Evolutionary conservation across 1,139 yeast genomes (phyloP), one percentile per base, ranked within the genome.

Genomic region (Martiniozyma asiatica): DNA sequence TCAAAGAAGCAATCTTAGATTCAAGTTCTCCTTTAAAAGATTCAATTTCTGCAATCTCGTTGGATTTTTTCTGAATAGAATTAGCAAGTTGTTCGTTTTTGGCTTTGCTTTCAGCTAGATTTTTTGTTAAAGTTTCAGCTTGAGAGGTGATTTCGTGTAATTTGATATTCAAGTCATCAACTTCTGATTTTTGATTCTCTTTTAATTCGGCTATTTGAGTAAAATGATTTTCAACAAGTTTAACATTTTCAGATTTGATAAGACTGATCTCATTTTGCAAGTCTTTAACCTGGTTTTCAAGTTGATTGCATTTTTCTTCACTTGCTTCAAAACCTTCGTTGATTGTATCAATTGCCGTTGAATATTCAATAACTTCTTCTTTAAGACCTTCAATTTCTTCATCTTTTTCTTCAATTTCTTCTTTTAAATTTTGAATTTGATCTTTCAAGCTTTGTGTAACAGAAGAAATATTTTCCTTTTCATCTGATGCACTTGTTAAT

Each of bases 301-400:
- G 33, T 2, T 30, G 35, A 7, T 30, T 32, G n/a, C 41, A 41
- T 20, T 35, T 30, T 4, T 36, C 34, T 24, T 44, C 39, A 18
- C 47, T 34, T 20, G 40, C 36, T 14, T 44, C 43, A 29, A 53
- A 31, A 30, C 49, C 38, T 30, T 47, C 39, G 22, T 45, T 37
- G 31, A 50, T 37, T 6, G 46, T 45, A 8, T 32, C 36, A 15
- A 42, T 24, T 4, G 35, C 27, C 3, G 23, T 20, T 27, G 20
- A 20, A 24, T 40, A 33, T 2, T 32, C 35, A 8, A 30, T 31
- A 7, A 40, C 38, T 20, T 36, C 31, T 3, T 35, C 34, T 24
- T 43, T 38, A 13, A 45, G 33, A 21, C 38, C 37, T 12, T 44
- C 43, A 27, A 53, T 29, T 31, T 48, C 38, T 28, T 46, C 37